Evolutionary conservation across 225 moss, liverwort and hornwort genomes (phyloP), one percentile per base, ranked within the genome.

Genomic region (Lunularia cruciata): DNA sequence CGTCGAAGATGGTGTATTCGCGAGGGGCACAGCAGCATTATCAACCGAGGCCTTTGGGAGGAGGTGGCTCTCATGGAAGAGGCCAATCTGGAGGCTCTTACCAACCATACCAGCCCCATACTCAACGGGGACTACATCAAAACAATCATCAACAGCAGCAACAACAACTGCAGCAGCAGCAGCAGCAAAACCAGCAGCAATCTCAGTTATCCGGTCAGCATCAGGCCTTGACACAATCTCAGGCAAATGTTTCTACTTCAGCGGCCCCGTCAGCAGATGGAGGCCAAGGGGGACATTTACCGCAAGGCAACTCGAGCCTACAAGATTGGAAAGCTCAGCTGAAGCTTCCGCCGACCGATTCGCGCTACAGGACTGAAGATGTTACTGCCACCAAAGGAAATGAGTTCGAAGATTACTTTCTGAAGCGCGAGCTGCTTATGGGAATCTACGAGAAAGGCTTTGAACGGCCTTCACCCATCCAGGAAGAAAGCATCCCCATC

Each of bases 381-480:
- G 82, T 83, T 13, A 83, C 82, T 1, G 78, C 78, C 2, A 83
- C 82, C 12, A 83, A 83, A 61, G 82, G 82, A 53, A 83, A 83
- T 8, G 82, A 83, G 78, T 83, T 83, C 35, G 82, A 83, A 67
- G 82, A 83, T 54, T 83, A 83, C 60, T 83, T 83, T 75, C 62
- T 83, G 57, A 83, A 83, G 78, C 82, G 82, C 14, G 82, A 83
- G 78, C 68, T 83, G 38, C 82, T 83, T 6, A 83, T 83, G 82
- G 82, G 82, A 59, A 83, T 83, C 38, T 83, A 83, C 31, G 82
- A 83, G 65, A 83, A 83, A 69, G 82, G 82, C 35, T 83, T 83
- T 20, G 82, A 83, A 37, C 75, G 82, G 8, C 82, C 82, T 20
- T 83, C 82, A 25, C 82, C 82, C 49, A 78, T 83, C 43, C 82